Percentiles rank a stretch among this genome's conserved stretches.
phyloP scores from a whole-genome alignment of 305 asterid species.

The Fraxinus baroniana region DNA sequence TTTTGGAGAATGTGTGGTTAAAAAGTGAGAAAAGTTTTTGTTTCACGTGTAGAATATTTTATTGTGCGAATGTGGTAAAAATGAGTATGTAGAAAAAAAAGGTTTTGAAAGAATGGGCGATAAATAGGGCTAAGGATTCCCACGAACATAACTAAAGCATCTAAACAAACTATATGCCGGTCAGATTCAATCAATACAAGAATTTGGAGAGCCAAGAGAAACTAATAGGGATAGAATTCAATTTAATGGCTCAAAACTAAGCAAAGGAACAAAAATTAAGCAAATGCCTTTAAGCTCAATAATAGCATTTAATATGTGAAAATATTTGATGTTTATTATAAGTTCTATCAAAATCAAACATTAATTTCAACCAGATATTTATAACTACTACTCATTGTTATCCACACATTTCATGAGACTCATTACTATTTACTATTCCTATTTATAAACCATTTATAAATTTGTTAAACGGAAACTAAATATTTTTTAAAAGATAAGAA shows the following conservation, averaged over 20 bases:
- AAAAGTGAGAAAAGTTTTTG: too few species aligned
- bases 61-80: too few species aligned
- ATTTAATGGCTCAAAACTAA: background rate
- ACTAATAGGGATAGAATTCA: background rate
- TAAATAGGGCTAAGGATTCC: background rate
- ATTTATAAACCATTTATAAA: background rate
- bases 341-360: background rate
- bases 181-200: background rate
- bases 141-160: background rate
- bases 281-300: background rate
- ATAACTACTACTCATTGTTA: background rate
- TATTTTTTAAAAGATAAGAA: constrained; percentile 9
- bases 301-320: background rate
- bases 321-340: background rate
- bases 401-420: background rate
- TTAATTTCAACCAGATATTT: too few species aligned
- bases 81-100: too few species aligned
- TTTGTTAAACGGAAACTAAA: background rate
- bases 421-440: background rate
- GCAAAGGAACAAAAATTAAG: background rate
- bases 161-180: background rate
- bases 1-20: too few species aligned
- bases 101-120: too few species aligned
- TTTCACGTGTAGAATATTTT: too few species aligned
- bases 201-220: background rate